These are phyloP conservation scores for Aegilops longissima DNA, from an alignment of 176 grass and related monocot genomes.

Conservation along the genomic window DNA sequence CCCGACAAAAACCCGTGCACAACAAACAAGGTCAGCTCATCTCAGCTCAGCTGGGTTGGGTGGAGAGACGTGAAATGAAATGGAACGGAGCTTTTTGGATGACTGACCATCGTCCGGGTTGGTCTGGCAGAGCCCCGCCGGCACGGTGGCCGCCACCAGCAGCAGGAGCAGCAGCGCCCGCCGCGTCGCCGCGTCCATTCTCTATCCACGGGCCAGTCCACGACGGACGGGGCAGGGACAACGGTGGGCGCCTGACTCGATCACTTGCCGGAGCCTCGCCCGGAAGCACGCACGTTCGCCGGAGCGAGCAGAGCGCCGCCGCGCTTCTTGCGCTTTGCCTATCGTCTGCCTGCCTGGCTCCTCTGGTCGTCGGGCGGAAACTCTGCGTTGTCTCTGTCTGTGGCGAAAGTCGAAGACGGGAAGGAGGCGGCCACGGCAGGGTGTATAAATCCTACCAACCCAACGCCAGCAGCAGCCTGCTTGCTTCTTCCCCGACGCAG, in stretches of 20 bases:
- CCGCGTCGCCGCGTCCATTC: slow-evolving; percentile 24
- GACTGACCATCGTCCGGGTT: slow-evolving; percentile 43
- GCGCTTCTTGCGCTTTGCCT: no score
- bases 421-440: not conserved
- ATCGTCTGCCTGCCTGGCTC: not conserved
- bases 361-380: not conserved
- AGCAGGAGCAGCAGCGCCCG: not conserved
- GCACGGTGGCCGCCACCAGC: not conserved
- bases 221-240: not conserved
- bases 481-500: not conserved
- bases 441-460: not conserved
- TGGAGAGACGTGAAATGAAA: not conserved
- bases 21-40: not conserved
- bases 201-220: not conserved
- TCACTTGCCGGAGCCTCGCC: not conserved
- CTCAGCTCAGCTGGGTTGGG: no score
- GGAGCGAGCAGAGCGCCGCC: not conserved
- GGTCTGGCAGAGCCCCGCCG: slow-evolving; percentile 30
- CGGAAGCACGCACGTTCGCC: not conserved
- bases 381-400: not conserved
- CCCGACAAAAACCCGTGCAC: no score
- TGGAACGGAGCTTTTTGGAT: not conserved
- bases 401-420: not conserved
- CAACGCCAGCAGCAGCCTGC: not conserved
- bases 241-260: not conserved